Conservation (phyloP, 2,329 filamentous ascomycete genomes). For the Penicillium sp. region DNA sequence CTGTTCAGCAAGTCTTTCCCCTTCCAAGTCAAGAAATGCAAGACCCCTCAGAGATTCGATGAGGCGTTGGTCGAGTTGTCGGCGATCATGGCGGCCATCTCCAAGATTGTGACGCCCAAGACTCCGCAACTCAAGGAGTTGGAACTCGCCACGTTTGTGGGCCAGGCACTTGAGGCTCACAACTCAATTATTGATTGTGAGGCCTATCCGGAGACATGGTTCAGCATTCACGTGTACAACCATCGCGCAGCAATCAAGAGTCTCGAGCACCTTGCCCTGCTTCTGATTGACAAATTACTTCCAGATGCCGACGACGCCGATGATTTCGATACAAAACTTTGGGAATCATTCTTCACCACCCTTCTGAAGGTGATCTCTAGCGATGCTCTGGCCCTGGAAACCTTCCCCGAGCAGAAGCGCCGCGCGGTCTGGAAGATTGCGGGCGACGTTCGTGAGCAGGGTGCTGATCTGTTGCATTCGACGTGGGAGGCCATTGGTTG, state of each 20-base stretch:
- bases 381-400: slow-evolving; percentile 85
- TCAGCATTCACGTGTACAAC: slow-evolving; percentile 90
- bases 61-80: slow-evolving; percentile 88
- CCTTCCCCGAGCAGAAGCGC: slow-evolving; percentile 94
- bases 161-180: slow-evolving; percentile 79
- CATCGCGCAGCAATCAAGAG: slow-evolving; percentile 87
- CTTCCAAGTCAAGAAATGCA: slow-evolving; percentile 73
- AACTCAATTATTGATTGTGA: slow-evolving; percentile 87
- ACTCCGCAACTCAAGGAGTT: slow-evolving; percentile 76
- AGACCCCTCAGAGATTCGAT: slow-evolving; percentile 68
- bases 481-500: slow-evolving; percentile 97
- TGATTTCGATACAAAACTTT: slow-evolving; percentile 86
- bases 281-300: slow-evolving; percentile 80
- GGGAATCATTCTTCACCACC: slow-evolving; percentile 90
- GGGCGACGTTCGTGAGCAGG: slow-evolving; percentile 89
- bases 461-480: slow-evolving; percentile 78
- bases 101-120: slow-evolving; percentile 72
- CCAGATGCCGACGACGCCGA: slow-evolving; percentile 91
- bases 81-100: slow-evolving; percentile 79
- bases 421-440: slow-evolving; percentile 98
- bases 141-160: slow-evolving; percentile 73
- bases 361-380: slow-evolving; percentile 87
- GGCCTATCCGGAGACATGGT: slow-evolving; percentile 85
- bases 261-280: slow-evolving; percentile 76
- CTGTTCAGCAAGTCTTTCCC: slow-evolving; percentile 90